Base-by-base conservation (phyloP, 768 basidiomycete genomes). In the Russula abietina region DNA sequence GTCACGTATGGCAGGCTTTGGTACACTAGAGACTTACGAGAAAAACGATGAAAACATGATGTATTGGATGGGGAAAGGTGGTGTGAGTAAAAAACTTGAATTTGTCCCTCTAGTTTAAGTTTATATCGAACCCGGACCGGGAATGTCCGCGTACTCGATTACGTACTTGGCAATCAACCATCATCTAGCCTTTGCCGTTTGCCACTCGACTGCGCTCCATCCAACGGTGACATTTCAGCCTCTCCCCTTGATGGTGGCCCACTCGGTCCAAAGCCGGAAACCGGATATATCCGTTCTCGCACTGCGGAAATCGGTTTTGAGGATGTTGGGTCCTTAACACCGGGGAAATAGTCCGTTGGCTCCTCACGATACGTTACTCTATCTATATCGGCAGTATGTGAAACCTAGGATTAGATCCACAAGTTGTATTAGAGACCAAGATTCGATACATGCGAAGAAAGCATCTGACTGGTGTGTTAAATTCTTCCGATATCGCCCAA, bases 11-110 rank as follows among this genome's bases (percentile, higher is more conserved):
- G 55, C 38, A 32, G 43, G 57, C 22, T 48, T 8, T 4, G 39
- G 24, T 54, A 22, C 22, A 22, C 46, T 36, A 48, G 49, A 59
- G 30, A 85, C 89, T 83, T 73, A 91, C 89, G 88, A 88, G 70
- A 90, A 85, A 61, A 88, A 73, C 7, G 86, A 83, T 61, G 87
- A 83, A 77, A 91, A 90, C 89, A 91, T 91, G 76, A 73, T 79
- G 62, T 48, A 58, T 72, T 73, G 59, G 60, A 50, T n/a, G 38
- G 55, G 62, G 41, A 43, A 45, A 48, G 46, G 41, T 39, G 52
- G 48, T 33, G 43, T 39, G 46, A 52, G 28, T 26, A 53, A 33
- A 24, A 26, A 7, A 48, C 48, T 28, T 11, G 6, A 24, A 41
- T 46, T 22, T n/a, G 10, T 8, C 9, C 17, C 7, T 17, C n/a